A percentile compares a stretch with the other conserved stretches of the same genome.
phyloP scores from a whole-genome alignment of 768 basidiomycete genomes.

The Lactarius deliciosus region DNA sequence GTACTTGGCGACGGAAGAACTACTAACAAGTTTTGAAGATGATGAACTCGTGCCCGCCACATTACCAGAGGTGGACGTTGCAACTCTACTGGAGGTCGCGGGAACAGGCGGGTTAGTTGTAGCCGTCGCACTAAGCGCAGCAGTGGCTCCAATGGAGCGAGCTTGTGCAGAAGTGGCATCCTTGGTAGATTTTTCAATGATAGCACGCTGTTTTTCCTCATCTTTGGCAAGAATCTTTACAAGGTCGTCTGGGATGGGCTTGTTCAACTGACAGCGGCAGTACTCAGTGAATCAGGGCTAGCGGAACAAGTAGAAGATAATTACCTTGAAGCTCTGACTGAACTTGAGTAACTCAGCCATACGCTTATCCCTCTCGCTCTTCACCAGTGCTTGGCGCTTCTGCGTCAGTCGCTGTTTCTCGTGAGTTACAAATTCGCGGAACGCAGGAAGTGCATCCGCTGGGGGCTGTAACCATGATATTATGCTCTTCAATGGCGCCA shows the following conservation, averaged over 20 bases:
- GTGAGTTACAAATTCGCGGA: constrained; percentile 89
- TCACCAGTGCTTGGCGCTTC: constrained; percentile 85
- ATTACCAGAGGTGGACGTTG: constrained; percentile 25
- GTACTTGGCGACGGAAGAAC: constrained; percentile 22
- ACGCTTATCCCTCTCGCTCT: constrained; percentile 93
- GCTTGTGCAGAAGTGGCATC: constrained; percentile 69
- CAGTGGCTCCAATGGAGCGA: constrained; percentile 53
- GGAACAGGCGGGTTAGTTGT: constrained; percentile 35
- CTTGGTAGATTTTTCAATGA: constrained; percentile 70
- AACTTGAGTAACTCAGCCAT: constrained; percentile 93
- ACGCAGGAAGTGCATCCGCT: constrained; percentile 76
- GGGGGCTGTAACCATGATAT: constrained; percentile 48
- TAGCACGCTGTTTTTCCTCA: constrained; percentile 82
- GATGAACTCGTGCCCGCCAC: constrained; percentile 12
- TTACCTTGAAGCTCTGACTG: constrained; percentile 90
- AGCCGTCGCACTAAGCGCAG: constrained; percentile 47
- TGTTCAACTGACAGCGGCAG: constrained; percentile 63
- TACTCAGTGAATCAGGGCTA: not conserved
- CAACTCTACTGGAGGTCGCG: constrained; percentile 38
- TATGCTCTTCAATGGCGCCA: constrained; percentile 8
- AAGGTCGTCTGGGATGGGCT: constrained; percentile 93
- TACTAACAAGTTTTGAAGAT: constrained; percentile 28
- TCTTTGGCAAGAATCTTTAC: constrained; percentile 92
- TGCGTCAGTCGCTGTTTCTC: constrained; percentile 89
- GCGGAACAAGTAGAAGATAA: constrained; percentile 24